Evolutionary conservation across 2,329 filamentous ascomycete species (phyloP).

Genomic region (Thelonectria blattea): DNA sequence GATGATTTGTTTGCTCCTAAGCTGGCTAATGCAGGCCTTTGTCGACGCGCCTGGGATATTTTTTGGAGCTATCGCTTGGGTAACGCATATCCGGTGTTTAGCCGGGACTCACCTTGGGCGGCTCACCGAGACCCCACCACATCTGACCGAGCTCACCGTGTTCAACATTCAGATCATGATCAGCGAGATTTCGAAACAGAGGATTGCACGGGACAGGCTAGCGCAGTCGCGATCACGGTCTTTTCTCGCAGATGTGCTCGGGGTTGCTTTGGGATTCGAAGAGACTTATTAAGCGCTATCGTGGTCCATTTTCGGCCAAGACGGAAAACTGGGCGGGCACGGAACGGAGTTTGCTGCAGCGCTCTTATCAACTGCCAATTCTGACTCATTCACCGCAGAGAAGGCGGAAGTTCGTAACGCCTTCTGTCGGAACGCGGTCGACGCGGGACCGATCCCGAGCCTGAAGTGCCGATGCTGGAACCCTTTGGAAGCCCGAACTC

Average conservation of each 20-base stretch:
- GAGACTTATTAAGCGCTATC: conserved; percentile 5
- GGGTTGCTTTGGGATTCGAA: conserved; percentile 11
- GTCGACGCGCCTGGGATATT: conserved; percentile 36
- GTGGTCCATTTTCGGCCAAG: conserved; percentile 8
- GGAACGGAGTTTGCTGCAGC: neutral
- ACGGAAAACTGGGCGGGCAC: conserved; percentile 1
- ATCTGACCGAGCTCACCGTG: conserved; percentile 4
- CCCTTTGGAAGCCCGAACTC: conserved; percentile 9
- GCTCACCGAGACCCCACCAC: conserved; percentile 6
- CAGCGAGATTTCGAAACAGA: neutral
- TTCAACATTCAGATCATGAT: neutral
- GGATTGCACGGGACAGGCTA: conserved; percentile 1
- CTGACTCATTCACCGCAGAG: conserved; percentile 6
- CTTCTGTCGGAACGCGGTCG: conserved; percentile 1
- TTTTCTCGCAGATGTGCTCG: conserved; percentile 18
- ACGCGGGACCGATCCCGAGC: conserved; percentile 8
- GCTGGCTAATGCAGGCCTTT: conserved; percentile 26
- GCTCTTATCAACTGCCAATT: conserved; percentile 4
- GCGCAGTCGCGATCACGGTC: conserved; percentile 4
- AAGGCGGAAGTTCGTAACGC: neutral
- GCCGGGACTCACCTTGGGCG: conserved; percentile 22
- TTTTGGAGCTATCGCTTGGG: conserved; percentile 41
- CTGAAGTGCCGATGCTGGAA: conserved; percentile 10
- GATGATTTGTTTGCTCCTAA: conserved; percentile 23
- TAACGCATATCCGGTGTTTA: conserved; percentile 32